Percentiles rank a stretch among this genome's conserved stretches.
phyloP scores from a whole-genome alignment of 345 rosid species.

The Rhodomyrtus tomentosa region DNA sequence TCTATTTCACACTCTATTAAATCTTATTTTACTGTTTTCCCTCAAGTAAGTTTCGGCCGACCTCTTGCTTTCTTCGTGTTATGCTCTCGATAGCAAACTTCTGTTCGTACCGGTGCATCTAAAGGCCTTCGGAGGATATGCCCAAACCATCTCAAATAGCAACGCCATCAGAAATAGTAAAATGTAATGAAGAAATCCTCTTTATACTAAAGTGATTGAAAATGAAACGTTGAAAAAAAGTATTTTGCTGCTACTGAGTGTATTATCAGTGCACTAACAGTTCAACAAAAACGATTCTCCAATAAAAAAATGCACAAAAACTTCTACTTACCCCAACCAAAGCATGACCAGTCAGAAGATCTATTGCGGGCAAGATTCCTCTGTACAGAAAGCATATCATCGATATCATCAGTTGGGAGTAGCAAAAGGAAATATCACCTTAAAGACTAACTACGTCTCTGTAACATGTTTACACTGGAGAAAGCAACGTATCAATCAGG shows the following conservation, averaged over 20 bases:
- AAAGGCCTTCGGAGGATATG: too few relatives aligned
- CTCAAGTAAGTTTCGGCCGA: too few relatives aligned
- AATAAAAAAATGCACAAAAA: background rate
- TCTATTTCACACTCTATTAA: too few relatives aligned
- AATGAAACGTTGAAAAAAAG: background rate
- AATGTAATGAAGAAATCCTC: background rate
- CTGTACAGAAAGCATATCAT: constrained; percentile 31
- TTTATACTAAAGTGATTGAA: background rate
- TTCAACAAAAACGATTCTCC: background rate
- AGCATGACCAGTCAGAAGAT: constrained; percentile 33
- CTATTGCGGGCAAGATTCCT: constrained; percentile 89
- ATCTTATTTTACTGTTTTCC: too few relatives aligned
- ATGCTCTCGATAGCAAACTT: too few relatives aligned
- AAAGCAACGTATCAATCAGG: background rate
- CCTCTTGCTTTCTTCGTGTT: too few relatives aligned
- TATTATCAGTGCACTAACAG: background rate
- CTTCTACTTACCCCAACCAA: constrained; percentile 64
- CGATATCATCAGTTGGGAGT: constrained; percentile 12
- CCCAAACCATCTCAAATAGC: too few relatives aligned
- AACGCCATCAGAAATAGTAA: background rate
- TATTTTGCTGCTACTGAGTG: background rate
- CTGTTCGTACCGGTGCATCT: too few relatives aligned
- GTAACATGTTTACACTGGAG: too few relatives aligned
- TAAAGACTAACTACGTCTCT: background rate
- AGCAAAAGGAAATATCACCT: background rate